phyloP scores from a whole-genome alignment of 371 early-diverging fungal genomes.

The Cokeromyces recurvatus region DNA sequence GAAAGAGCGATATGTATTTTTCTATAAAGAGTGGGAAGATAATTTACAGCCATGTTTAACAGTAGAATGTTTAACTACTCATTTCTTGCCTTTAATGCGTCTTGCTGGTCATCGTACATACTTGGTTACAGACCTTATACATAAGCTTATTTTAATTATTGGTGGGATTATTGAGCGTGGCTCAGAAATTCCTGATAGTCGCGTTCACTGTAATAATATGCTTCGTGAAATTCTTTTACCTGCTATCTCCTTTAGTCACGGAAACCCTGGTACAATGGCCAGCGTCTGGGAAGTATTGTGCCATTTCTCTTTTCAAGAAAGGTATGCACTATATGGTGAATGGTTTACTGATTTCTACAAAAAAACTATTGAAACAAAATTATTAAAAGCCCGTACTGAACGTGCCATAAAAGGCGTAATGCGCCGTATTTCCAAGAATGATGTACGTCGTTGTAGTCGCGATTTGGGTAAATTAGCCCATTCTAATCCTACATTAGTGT shows the following conservation, averaged over 20 bases:
- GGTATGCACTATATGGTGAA: slow-evolving; percentile 76
- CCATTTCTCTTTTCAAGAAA: slow-evolving; percentile 55
- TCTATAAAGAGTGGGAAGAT: slow-evolving; percentile 57
- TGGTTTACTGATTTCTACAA: slow-evolving; percentile 70
- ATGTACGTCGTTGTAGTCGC: slow-evolving; percentile 76
- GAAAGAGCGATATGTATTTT: slow-evolving; percentile 46
- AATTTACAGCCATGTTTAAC: slow-evolving; percentile 31
- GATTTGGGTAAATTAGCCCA: slow-evolving; percentile 79
- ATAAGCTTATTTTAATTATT: slow-evolving; percentile 38
- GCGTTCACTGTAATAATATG: slow-evolving; percentile 55
- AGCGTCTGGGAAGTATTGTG: slow-evolving; percentile 77
- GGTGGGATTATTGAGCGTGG: slow-evolving; percentile 32
- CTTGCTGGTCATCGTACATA: slow-evolving; percentile 48
- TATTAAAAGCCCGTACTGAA: slow-evolving; percentile 49
- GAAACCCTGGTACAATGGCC: slow-evolving; percentile 69
- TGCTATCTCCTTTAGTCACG: slow-evolving; percentile 59
- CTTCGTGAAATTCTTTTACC: slow-evolving; percentile 70
- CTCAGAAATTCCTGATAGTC: slow-evolving; percentile 16
- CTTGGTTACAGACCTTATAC: slow-evolving; percentile 38
- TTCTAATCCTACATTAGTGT: slow-evolving; percentile 78
- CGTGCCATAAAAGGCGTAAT: slow-evolving; percentile 61
- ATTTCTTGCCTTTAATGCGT: slow-evolving; percentile 44
- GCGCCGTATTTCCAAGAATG: slow-evolving; percentile 79
- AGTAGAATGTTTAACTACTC: slow-evolving; percentile 35
- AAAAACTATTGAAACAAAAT: slow-evolving; percentile 41